phyloP scores from a whole-genome alignment of 1,284 basidiomycete species.

The Singerocomus inundabilis region DNA sequence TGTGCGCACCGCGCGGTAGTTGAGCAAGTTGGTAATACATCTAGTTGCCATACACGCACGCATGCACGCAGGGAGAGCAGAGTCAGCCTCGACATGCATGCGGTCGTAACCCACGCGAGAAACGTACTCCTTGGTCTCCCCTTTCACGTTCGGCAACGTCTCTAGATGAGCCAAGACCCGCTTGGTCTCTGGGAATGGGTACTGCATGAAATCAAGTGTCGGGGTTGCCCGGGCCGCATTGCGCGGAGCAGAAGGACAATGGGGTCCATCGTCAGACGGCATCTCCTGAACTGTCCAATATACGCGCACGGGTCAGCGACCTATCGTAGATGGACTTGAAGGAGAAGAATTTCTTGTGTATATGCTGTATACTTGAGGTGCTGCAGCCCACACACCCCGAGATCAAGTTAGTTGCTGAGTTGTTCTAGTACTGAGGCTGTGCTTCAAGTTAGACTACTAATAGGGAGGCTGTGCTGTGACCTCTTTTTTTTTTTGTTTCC shows the following conservation, averaged over 20 bases:
- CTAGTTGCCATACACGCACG: conserved; percentile 36
- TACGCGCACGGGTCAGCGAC: not conserved
- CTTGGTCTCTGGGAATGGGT: conserved; percentile 15
- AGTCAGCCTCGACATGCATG: not conserved
- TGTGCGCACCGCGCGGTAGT: conserved; percentile 49
- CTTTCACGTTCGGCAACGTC: conserved; percentile 12
- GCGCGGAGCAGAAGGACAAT: not conserved
- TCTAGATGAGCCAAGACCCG: conserved; percentile 15
- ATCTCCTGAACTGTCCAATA: conserved; percentile 10
- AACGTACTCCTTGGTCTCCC: conserved; percentile 27
- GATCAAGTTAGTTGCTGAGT: too few relatives aligned
- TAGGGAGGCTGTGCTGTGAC: too few relatives aligned
- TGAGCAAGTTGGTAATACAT: conserved; percentile 57
- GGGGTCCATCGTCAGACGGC: conserved; percentile 10
- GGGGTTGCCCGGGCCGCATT: not conserved
- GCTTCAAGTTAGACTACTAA: too few relatives aligned
- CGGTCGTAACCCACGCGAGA: too few relatives aligned
- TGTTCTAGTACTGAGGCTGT: too few relatives aligned
- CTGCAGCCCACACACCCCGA: too few relatives aligned
- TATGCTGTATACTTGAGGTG: too few relatives aligned
- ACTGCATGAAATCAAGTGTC: conserved; percentile 15
- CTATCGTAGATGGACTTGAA: too few relatives aligned
- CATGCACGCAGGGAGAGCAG: not conserved
- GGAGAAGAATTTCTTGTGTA: too few relatives aligned
- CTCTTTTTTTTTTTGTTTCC: too few relatives aligned